Percentiles rank a stretch among this genome's conserved stretches.
Conservation (phyloP, 1,139 yeast species). For the Debaryomyces robertsiae region DNA sequence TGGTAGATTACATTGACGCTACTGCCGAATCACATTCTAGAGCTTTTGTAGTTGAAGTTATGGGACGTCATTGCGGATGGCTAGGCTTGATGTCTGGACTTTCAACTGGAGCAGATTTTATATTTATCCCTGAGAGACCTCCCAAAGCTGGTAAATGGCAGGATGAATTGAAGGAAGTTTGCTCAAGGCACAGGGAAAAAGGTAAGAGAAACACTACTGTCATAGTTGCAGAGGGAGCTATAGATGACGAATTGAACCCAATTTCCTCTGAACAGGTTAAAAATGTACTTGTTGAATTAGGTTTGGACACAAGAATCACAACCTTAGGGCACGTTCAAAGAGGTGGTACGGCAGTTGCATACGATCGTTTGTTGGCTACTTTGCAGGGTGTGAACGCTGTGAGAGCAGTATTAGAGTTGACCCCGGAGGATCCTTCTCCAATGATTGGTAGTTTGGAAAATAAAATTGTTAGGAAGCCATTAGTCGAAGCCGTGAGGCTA, state of each 20-base stretch:
- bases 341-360: conserved; percentile 97
- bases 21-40: conserved; percentile 97
- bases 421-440: conserved; percentile 93
- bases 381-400: conserved; percentile 98
- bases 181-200: conserved; percentile 72
- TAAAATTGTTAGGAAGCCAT: conserved; percentile 78
- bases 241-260: conserved; percentile 78
- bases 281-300: conserved; percentile 75
- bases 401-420: conserved; percentile 82
- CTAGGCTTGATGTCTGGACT: conserved; percentile 94
- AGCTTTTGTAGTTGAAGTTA: conserved; percentile 96
- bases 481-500: conserved; percentile 84
- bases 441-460: conserved; percentile 90
- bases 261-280: conserved; percentile 80
- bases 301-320: conserved; percentile 92
- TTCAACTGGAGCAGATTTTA: conserved; percentile 92
- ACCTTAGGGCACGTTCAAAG: conserved; percentile 97
- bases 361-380: conserved; percentile 87
- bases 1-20: conserved; percentile 94
- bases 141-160: conserved; percentile 71
- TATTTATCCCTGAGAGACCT: conserved; percentile 90
- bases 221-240: conserved; percentile 97
- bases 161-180: conserved; percentile 70
- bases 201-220: conserved; percentile 96
- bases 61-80: conserved; percentile 99